Conservation (phyloP, 1,284 basidiomycete species). For the Coriolopsis trogii region DNA sequence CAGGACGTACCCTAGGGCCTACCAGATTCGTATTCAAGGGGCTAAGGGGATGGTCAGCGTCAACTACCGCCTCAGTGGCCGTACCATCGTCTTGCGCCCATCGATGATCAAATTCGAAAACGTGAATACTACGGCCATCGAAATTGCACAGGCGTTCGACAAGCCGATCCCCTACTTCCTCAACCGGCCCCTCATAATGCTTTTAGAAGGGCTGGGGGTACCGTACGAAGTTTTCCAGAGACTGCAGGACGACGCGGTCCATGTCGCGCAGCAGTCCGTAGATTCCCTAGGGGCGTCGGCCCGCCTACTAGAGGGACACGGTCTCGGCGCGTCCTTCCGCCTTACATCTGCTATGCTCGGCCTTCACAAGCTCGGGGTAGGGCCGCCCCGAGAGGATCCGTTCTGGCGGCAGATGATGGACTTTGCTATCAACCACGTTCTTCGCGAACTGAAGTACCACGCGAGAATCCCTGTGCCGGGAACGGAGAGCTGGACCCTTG, state of each 20-base stretch:
- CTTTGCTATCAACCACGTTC: constrained; percentile 59
- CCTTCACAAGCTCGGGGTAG: constrained; percentile 40
- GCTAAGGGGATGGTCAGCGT: constrained; percentile 74
- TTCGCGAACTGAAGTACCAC: constrained; percentile 66
- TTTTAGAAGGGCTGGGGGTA: constrained; percentile 61
- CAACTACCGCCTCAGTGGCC: constrained; percentile 54
- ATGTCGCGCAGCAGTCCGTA: constrained; percentile 45
- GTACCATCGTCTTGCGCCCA: constrained; percentile 62
- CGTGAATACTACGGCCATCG: constrained; percentile 58
- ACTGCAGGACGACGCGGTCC: constrained; percentile 57
- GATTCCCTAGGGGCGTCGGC: constrained; percentile 48
- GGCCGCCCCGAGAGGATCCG: constrained; percentile 34
- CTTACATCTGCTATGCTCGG: constrained; percentile 42
- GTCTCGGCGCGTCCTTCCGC: constrained; percentile 45
- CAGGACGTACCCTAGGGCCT: constrained; percentile 47
- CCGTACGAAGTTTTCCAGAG: constrained; percentile 53
- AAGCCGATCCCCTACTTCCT: constrained; percentile 59
- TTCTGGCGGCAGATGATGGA: constrained; percentile 59
- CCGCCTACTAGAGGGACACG: constrained; percentile 46
- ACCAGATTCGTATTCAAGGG: constrained; percentile 63
- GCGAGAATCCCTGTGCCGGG: constrained; percentile 65
- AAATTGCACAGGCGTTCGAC: constrained; percentile 68
- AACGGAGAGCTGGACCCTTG: constrained; percentile 57
- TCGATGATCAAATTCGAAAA: constrained; percentile 80
- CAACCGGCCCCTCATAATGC: constrained; percentile 73